Percentiles rank a stretch among this genome's conserved stretches.
Conservation (phyloP, 1,139 yeast species). For the Kurtzmaniella quercitrusa region DNA sequence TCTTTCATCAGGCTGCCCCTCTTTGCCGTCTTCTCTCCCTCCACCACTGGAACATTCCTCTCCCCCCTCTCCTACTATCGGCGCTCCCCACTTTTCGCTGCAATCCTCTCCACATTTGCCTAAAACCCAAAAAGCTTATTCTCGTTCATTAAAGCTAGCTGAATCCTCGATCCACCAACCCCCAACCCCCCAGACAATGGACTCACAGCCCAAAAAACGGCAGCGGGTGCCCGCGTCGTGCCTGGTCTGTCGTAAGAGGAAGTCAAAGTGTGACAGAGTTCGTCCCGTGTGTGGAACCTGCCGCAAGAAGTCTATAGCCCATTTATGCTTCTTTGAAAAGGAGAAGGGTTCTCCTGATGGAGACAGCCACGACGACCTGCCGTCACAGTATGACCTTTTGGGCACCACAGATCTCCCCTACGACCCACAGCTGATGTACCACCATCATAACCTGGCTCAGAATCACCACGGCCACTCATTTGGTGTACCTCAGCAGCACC, state of each 20-base stretch:
- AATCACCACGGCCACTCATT: neutral
- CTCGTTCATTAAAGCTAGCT: neutral
- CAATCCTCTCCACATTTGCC: slow-evolving; percentile 1
- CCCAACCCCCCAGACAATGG: slow-evolving; percentile 10
- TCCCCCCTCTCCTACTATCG: neutral
- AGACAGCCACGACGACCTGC: neutral
- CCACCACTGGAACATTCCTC: neutral
- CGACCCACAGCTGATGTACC: slow-evolving; percentile 6
- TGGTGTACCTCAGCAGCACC: neutral
- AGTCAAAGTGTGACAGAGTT: slow-evolving; percentile 54
- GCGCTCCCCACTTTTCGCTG: neutral
- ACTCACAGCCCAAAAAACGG: slow-evolving; percentile 31
- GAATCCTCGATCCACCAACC: neutral
- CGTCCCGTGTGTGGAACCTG: slow-evolving; percentile 74
- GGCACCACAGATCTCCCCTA: slow-evolving; percentile 3
- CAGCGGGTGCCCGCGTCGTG: slow-evolving; percentile 43
- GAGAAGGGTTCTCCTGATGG: slow-evolving; percentile 9
- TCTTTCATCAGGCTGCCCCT: neutral
- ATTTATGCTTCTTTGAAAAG: slow-evolving; percentile 63
- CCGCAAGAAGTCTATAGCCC: slow-evolving; percentile 68
- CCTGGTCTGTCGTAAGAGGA: slow-evolving; percentile 44
- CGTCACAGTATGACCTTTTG: neutral
- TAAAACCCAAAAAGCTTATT: neutral
- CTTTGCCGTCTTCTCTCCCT: neutral
- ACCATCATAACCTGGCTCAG: slow-evolving; percentile 3